A percentile compares a stretch with the other conserved stretches of the same genome.
Conservation (phyloP, 1,284 basidiomycete genomes). For the Puccinia coronata region DNA sequence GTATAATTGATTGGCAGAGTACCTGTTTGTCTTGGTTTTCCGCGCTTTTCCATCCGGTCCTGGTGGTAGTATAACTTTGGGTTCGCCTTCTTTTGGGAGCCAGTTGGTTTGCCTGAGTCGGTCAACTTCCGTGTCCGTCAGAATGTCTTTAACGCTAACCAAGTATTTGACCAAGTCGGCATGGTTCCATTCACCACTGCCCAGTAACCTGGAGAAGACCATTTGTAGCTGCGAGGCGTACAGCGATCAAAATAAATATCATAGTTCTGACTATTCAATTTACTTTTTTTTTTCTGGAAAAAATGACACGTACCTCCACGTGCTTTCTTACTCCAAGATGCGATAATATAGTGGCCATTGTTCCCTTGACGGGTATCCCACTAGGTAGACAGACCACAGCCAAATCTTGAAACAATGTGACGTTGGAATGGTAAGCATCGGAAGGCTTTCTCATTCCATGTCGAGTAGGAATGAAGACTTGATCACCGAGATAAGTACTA, state of each 20-base stretch:
- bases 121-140: constrained; percentile 71
- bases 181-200: constrained; percentile 60
- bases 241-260: constrained; percentile 58
- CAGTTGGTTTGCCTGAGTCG: constrained; percentile 76
- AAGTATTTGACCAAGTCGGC: constrained; percentile 72
- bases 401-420: constrained; percentile 83
- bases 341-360: constrained; percentile 74
- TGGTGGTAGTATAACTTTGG: constrained; percentile 51
- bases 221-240: constrained; percentile 56
- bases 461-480: constrained; percentile 81
- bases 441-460: constrained; percentile 69
- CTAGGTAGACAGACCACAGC: constrained; percentile 78
- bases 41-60: constrained; percentile 68
- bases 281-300: constrained; percentile 67
- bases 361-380: constrained; percentile 69
- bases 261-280: constrained; percentile 57
- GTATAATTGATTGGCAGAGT: constrained; percentile 63
- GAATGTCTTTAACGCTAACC: constrained; percentile 75
- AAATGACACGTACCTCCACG: constrained; percentile 63
- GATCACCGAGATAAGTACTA: constrained; percentile 65
- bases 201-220: constrained; percentile 60
- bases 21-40: constrained; percentile 52
- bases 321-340: constrained; percentile 81
- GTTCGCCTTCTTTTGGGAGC: constrained; percentile 69
- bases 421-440: constrained; percentile 84